Base-by-base conservation (phyloP, 139 green algal genomes). In the Closterium sp. region DNA sequence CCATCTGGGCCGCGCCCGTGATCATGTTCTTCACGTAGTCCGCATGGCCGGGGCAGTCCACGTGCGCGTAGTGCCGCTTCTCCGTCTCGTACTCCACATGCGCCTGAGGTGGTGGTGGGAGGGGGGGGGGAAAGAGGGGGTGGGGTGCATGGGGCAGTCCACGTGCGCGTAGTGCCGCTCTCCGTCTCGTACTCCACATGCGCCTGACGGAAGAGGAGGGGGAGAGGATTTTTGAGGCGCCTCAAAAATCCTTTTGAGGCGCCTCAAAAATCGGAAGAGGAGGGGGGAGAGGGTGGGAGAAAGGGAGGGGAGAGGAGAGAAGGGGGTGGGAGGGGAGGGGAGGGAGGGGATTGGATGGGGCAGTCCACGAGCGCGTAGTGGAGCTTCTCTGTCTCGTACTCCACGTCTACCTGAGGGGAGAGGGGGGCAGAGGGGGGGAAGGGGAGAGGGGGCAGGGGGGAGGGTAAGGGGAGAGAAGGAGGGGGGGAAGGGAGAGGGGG, bases 1-100 rank as follows among this genome's bases (percentile, higher is more conserved):
- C 98, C 98, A 99, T 99, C 97, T 99, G 96, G 84, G 95, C 31
- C 8, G 90, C 91, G 85, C 94, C 90, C 7, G 91, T 99, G 91
- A 99, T 99, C 97, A 99, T 99, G 96, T 99, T 99, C 95, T 99
- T 99, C 5, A 99, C 98, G 90, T 99, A 99, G 94, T 99, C 98
- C 1, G 98, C 98, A 93, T 99, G 98, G 1, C 98, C 98, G 0
- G 98, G 98, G 95, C 98, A 99, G 96, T 99, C 98, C 35, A 99
- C 98, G 91, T 99, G 98, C 8, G 98, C 98, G 92, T 99, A 99
- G 92, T 99, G 98, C 32, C 98, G 95, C 90, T 97, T 97, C 10
- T 98, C 97, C 6, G 98, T 99, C 93, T 99, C 94, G 92, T 99
- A 99, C 95, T 99, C 98, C 16, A 99, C 98, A 97, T 96, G 94